Percentiles rank a stretch among this genome's conserved stretches.
Evolutionary conservation across 2,329 filamentous ascomycete species (phyloP).

Genomic region (Xylaria sp.): DNA sequence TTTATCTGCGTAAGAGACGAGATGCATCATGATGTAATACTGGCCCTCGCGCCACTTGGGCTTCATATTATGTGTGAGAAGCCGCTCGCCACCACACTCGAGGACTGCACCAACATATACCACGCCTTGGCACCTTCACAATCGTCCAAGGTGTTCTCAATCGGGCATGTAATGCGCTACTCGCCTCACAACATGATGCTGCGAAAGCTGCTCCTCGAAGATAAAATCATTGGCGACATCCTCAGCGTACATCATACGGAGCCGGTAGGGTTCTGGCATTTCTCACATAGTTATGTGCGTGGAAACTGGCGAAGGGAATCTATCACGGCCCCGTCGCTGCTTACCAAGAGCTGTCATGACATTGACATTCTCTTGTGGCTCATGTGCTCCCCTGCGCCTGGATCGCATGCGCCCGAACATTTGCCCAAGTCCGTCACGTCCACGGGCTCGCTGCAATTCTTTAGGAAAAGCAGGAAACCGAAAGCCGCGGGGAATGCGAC

Average conservation of each 20-base stretch:
- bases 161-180: slow-evolving; percentile 93
- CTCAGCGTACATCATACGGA: slow-evolving; percentile 90
- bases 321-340: slow-evolving; percentile 76
- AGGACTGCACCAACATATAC: slow-evolving; percentile 80
- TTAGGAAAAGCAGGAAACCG: slow-evolving; percentile 78
- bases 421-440: slow-evolving; percentile 79
- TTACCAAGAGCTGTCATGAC: slow-evolving; percentile 97
- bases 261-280: slow-evolving; percentile 97
- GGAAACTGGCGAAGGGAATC: slow-evolving; percentile 92
- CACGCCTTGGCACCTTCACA: slow-evolving; percentile 54
- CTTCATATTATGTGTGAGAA: slow-evolving; percentile 96
- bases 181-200: slow-evolving; percentile 90
- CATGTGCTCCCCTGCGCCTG: slow-evolving; percentile 71
- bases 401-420: slow-evolving; percentile 62
- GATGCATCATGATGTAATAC: slow-evolving; percentile 81
- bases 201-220: slow-evolving; percentile 75
- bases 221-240: slow-evolving; percentile 81
- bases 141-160: slow-evolving; percentile 70
- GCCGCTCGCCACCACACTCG: slow-evolving; percentile 79
- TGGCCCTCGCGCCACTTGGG: slow-evolving; percentile 70
- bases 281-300: slow-evolving; percentile 85
- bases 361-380: slow-evolving; percentile 94
- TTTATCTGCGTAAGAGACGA: slow-evolving; percentile 81
- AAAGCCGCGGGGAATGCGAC: slow-evolving; percentile 74
- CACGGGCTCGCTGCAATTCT: slow-evolving; percentile 77